Conservation (phyloP, 2,329 filamentous ascomycete genomes). For the Aspergillus sp. region DNA sequence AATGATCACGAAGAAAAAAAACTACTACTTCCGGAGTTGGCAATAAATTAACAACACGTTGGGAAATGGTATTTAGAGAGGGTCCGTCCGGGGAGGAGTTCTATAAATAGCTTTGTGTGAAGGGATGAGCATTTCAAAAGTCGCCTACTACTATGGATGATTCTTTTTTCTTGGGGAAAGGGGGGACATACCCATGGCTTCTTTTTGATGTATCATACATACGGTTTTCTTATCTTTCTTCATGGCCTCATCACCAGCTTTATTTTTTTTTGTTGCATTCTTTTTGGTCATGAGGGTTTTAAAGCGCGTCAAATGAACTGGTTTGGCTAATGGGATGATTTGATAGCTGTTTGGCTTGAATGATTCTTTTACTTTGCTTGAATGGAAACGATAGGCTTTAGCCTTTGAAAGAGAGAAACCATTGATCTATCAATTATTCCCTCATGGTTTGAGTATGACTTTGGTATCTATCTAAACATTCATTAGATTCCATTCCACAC, state of each 20-base stretch:
- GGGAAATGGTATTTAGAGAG: neutral
- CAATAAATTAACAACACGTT: neutral
- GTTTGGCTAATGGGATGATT: neutral
- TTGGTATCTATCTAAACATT: too few relatives aligned
- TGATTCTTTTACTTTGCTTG: too few relatives aligned
- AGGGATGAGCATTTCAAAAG: neutral
- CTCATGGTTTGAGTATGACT: too few relatives aligned
- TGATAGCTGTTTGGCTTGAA: too few relatives aligned
- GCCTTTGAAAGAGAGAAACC: too few relatives aligned
- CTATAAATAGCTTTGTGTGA: neutral
- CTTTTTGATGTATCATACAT: neutral
- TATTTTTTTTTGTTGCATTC: neutral
- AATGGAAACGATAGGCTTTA: too few relatives aligned
- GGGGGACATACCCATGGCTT: neutral
- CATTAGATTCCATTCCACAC: too few relatives aligned
- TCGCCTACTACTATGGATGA: neutral
- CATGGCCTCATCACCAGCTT: neutral
- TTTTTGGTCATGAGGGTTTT: neutral
- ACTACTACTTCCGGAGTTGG: neutral
- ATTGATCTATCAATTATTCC: too few relatives aligned
- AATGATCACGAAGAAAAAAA: neutral
- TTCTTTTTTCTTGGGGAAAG: neutral
- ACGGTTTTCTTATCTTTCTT: neutral
- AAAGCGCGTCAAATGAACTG: neutral
- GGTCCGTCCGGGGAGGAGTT: neutral